A percentile compares a stretch with the other conserved stretches of the same genome.
phyloP scores from a whole-genome alignment of 441 rosid genomes.

The Euphorbia celastroides region DNA sequence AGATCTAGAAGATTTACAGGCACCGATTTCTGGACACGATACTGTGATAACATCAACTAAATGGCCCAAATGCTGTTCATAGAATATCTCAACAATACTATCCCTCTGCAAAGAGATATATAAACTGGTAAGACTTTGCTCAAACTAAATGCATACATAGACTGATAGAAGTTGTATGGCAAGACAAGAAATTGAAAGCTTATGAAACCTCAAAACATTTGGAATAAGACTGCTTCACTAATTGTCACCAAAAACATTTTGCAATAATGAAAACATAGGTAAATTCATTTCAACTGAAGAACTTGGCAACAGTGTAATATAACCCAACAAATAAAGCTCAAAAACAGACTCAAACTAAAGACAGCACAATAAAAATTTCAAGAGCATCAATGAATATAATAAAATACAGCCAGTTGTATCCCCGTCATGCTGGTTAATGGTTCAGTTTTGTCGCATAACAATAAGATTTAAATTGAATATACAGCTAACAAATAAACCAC shows the following conservation, averaged over 20 bases:
- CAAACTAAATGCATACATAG: neutral
- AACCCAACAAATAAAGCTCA: neutral
- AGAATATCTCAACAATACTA: slow-evolving; percentile 80
- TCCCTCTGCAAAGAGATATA: slow-evolving; percentile 63
- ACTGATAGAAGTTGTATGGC: neutral
- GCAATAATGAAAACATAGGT: neutral
- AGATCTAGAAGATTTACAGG: slow-evolving; percentile 38
- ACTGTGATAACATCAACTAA: slow-evolving; percentile 80
- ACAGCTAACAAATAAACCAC: neutral
- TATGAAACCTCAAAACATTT: neutral
- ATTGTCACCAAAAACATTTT: neutral
- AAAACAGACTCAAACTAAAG: neutral
- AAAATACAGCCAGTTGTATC: neutral
- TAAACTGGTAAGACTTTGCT: neutral
- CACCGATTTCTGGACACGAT: slow-evolving; percentile 53
- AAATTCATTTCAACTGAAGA: slow-evolving; percentile 3
- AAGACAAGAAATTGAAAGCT: neutral
- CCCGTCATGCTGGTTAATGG: neutral
- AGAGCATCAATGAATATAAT: neutral
- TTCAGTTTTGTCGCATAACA: neutral
- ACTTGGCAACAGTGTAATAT: neutral
- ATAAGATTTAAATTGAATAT: neutral
- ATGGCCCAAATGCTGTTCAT: slow-evolving; percentile 89
- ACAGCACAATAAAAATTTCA: neutral
- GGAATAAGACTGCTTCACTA: neutral